Percentiles rank a stretch among this genome's conserved stretches.
Conservation (phyloP, 768 basidiomycete genomes). For the Obba rivulosa region DNA sequence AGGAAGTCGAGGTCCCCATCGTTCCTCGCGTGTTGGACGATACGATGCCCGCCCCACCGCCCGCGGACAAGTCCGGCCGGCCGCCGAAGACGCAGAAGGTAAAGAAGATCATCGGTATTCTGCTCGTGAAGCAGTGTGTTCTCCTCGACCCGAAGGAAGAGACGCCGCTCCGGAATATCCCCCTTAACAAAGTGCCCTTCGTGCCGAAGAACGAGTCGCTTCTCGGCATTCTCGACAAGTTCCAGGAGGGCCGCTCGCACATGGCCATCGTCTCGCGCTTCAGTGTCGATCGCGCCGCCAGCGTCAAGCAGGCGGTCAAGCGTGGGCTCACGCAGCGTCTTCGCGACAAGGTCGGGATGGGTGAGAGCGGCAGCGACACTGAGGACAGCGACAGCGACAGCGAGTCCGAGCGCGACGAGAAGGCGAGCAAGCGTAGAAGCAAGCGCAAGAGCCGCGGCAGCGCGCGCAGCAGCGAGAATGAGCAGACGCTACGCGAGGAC, state of each 20-base stretch:
- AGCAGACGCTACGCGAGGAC: conserved; percentile 6
- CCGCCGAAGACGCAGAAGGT: conserved; percentile 38
- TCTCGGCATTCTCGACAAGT: conserved; percentile 78
- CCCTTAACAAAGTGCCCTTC: conserved; percentile 80
- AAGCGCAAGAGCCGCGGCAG: conserved; percentile 4
- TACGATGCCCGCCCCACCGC: background rate
- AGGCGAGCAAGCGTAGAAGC: background rate
- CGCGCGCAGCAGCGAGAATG: conserved; percentile 4
- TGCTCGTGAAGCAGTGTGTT: conserved; percentile 88
- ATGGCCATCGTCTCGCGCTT: conserved; percentile 73
- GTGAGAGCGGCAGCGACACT: conserved; percentile 45
- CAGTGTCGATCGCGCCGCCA: conserved; percentile 46
- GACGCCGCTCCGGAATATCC: conserved; percentile 84
- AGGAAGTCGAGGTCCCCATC: conserved; percentile 67
- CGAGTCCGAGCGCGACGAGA: conserved; percentile 16
- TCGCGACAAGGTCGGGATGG: conserved; percentile 65
- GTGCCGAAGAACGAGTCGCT: conserved; percentile 85
- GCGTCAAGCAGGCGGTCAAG: conserved; percentile 81
- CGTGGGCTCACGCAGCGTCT: conserved; percentile 74
- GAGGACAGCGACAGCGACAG: conserved; percentile 44
- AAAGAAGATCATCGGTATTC: conserved; percentile 81
- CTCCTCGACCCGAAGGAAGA: conserved; percentile 76
- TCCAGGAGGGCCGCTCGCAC: conserved; percentile 87
- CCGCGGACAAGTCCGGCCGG: background rate
- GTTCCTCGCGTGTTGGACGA: conserved; percentile 5